These are phyloP conservation scores for Knoxdaviesia capensis DNA, from an alignment of 2,329 filamentous ascomycete species.

Conservation along the genomic window DNA sequence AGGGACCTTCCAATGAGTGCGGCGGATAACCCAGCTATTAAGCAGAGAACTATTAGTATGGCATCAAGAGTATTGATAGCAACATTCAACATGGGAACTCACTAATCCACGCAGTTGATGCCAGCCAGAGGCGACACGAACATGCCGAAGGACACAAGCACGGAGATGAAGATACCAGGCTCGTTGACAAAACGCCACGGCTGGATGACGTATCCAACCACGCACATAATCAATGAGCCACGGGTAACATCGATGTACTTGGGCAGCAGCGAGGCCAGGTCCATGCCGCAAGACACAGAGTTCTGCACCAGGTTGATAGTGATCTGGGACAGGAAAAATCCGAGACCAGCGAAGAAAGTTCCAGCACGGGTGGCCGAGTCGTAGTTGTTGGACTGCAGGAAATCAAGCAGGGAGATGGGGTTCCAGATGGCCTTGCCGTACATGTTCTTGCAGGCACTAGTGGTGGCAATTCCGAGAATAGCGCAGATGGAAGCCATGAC, in stretches of 20 bases:
- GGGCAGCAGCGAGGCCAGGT: conserved; percentile 26
- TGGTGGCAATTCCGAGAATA: conserved; percentile 25
- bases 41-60: too few species aligned
- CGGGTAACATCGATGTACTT: conserved; percentile 32
- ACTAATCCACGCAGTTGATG: conserved; percentile 13
- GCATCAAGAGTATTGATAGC: too few species aligned
- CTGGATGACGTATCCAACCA: conserved; percentile 21
- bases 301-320: conserved; percentile 7
- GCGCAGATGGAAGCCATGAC: conserved; percentile 14
- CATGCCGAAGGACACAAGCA: conserved; percentile 38
- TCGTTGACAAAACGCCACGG: conserved; percentile 33
- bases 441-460: conserved; percentile 20
- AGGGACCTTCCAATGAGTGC: too few species aligned
- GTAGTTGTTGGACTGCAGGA: conserved; percentile 2
- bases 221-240: conserved; percentile 23
- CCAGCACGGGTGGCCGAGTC: conserved; percentile 4
- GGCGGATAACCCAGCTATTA: too few species aligned
- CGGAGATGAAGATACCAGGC: conserved; percentile 36
- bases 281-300: conserved; percentile 24
- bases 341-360: conserved; percentile 6
- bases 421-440: conserved; percentile 27
- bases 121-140: conserved; percentile 44
- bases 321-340: conserved; percentile 5
- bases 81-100: too few species aligned
- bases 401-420: conserved; percentile 9